phyloP scores from a whole-genome alignment of 257 asterid species.

The Plectranthus barbatus region DNA sequence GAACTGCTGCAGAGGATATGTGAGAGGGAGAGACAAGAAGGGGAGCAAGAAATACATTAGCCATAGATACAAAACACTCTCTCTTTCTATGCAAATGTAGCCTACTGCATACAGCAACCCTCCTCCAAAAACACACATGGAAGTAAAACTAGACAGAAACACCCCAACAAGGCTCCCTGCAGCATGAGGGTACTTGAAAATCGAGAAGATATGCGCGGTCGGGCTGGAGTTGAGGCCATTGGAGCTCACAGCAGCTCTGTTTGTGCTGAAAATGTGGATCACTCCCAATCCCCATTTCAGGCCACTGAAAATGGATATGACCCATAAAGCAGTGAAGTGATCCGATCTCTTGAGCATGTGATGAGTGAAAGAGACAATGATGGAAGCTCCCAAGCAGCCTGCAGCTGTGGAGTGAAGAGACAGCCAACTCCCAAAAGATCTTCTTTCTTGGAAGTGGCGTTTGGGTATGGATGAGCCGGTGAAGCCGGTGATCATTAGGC shows the following conservation, averaged over 20 bases:
- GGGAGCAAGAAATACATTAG: conserved; percentile 68
- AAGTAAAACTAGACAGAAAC: conserved; percentile 62
- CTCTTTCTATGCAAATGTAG: conserved; percentile 40
- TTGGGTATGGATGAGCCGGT: conserved; percentile 40
- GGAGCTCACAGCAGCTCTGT: conserved; percentile 20
- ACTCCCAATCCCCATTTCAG: conserved; percentile 65
- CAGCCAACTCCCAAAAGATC: conserved; percentile 54
- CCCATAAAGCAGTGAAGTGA: conserved; percentile 67
- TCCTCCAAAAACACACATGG: conserved; percentile 68
- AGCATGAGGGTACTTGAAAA: conserved; percentile 70
- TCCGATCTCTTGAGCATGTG: conserved; percentile 58
- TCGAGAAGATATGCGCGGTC: conserved; percentile 35
- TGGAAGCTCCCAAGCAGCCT: conserved; percentile 66
- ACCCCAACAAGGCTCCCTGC: conserved; percentile 69
- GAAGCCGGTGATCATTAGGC: conserved; percentile 67
- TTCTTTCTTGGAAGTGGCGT: conserved; percentile 38
- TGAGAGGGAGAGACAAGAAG: conserved; percentile 57
- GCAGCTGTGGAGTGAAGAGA: conserved; percentile 77
- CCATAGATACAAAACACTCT: conserved; percentile 43
- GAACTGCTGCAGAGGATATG: conserved; percentile 53
- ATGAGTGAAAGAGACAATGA: conserved; percentile 55
- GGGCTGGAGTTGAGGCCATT: conserved; percentile 12
- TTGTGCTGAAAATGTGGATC: conserved; percentile 42
- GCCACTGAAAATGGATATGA: conserved; percentile 85
- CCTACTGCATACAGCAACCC: conserved; percentile 65